phyloP scores from a whole-genome alignment of 106 monocot genomes.

The Dioscorea dumetorum region DNA sequence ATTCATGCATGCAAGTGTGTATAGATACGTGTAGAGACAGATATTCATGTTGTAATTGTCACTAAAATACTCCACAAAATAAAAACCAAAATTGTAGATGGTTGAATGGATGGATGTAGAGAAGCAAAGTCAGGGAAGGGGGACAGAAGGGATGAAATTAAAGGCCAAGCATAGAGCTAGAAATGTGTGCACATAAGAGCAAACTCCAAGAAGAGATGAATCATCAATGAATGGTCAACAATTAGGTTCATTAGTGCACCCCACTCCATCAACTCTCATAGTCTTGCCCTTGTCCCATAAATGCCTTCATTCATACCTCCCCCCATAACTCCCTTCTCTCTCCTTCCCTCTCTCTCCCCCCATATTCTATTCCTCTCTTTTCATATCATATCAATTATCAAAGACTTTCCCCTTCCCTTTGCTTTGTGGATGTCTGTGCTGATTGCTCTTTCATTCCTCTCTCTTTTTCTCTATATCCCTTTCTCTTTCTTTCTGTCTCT shows the following conservation, averaged over 20 bases:
- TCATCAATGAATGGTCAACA: too few species aligned
- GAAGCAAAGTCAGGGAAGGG: not conserved
- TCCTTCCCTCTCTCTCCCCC: too few species aligned
- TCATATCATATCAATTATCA: not conserved
- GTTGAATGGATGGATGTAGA: not conserved
- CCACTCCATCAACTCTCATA: not conserved
- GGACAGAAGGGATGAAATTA: not conserved
- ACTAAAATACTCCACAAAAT: too few species aligned
- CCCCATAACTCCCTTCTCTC: too few species aligned
- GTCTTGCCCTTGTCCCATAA: conserved; percentile 8
- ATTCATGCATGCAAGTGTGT: not conserved
- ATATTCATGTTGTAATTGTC: too few species aligned
- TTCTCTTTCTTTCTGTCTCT: not conserved
- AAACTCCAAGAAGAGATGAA: too few species aligned
- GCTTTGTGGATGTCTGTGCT: not conserved
- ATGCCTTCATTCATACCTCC: not conserved
- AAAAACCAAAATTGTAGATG: too few species aligned
- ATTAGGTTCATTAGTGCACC: not conserved
- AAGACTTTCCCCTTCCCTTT: not conserved
- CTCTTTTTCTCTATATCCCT: not conserved
- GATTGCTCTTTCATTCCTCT: not conserved
- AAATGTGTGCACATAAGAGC: too few species aligned
- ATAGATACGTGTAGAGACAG: not conserved
- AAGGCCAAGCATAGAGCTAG: too few species aligned
- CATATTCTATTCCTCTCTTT: too few species aligned